Evolutionary conservation across 768 basidiomycete species (phyloP).

Genomic region (Tylopilus felleus): DNA sequence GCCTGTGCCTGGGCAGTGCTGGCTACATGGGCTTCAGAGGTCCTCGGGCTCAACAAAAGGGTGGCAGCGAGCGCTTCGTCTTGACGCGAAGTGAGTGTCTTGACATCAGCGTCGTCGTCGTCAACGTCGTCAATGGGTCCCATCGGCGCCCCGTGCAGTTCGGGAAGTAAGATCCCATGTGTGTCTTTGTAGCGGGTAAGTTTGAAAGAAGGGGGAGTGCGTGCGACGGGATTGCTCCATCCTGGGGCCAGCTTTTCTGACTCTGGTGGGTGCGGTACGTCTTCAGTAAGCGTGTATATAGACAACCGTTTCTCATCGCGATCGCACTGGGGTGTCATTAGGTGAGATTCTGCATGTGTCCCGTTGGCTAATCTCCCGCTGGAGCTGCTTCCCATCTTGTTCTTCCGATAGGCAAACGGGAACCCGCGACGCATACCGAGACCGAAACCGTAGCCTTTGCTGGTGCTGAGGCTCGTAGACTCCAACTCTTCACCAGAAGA

Average conservation of each 20-base stretch:
- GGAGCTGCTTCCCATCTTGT: slow-evolving; percentile 19
- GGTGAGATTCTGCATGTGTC: slow-evolving; percentile 17
- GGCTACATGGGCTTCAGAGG: slow-evolving; percentile 27
- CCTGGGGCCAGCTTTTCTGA: slow-evolving; percentile 35
- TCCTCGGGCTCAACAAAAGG: slow-evolving; percentile 45
- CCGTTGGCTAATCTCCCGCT: slow-evolving; percentile 17
- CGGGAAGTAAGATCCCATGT: slow-evolving; percentile 22
- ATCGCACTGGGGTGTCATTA: slow-evolving; percentile 20
- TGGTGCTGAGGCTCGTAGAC: slow-evolving; percentile 27
- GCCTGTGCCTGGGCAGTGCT: neutral
- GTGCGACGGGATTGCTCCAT: slow-evolving; percentile 26
- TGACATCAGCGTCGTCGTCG: slow-evolving; percentile 29
- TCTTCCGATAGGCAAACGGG: slow-evolving; percentile 24
- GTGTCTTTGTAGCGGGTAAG: slow-evolving; percentile 5
- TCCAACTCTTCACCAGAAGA: slow-evolving; percentile 26
- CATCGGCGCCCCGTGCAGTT: slow-evolving; percentile 8
- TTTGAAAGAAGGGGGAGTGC: slow-evolving; percentile 13
- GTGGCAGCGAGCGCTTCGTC: slow-evolving; percentile 40
- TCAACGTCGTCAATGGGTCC: slow-evolving; percentile 18
- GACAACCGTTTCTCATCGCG: slow-evolving; percentile 31
- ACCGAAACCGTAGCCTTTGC: slow-evolving; percentile 34
- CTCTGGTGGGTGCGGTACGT: slow-evolving; percentile 21
- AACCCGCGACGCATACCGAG: slow-evolving; percentile 30
- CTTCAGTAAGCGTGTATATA: slow-evolving; percentile 20
- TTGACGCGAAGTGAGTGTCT: slow-evolving; percentile 30